These are phyloP conservation scores for Macrocybe sp. DNA, from an alignment of 1,284 basidiomycete species.

Conservation along the genomic window DNA sequence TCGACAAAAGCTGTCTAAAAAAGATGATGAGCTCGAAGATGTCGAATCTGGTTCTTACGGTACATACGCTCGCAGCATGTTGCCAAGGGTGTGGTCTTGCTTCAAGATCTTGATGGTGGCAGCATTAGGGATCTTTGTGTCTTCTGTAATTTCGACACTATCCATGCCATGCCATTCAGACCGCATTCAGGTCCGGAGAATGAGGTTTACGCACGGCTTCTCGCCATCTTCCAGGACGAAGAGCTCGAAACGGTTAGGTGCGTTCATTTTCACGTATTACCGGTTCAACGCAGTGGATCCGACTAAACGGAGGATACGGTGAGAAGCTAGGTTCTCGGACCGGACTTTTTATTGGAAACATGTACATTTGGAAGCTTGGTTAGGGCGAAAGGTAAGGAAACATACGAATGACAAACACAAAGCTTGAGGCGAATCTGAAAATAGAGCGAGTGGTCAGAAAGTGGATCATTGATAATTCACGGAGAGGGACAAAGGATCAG, in stretches of 20 bases:
- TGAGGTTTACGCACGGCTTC: constrained; percentile 63
- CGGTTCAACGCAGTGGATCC: constrained; percentile 3
- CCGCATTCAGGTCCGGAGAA: constrained; percentile 4
- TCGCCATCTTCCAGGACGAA: constrained; percentile 92
- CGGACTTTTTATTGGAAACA: too few species aligned
- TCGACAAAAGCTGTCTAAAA: constrained; percentile 74
- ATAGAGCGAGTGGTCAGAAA: too few species aligned
- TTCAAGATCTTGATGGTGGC: constrained; percentile 93
- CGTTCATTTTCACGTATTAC: constrained; percentile 63
- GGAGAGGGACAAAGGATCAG: neutral
- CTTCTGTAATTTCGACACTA: constrained; percentile 89
- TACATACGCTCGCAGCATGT: constrained; percentile 91
- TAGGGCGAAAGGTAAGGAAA: too few species aligned
- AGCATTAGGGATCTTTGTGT: constrained; percentile 96
- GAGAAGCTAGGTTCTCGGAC: neutral
- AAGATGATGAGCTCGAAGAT: neutral
- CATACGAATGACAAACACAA: too few species aligned
- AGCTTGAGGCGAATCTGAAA: too few species aligned
- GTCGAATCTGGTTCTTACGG: neutral
- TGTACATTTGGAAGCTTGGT: too few species aligned
- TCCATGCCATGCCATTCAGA: constrained; percentile 4
- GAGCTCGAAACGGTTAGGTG: constrained; percentile 88
- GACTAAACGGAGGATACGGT: neutral
- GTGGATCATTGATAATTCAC: neutral
- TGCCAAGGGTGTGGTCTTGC: constrained; percentile 96